Evolutionary conservation across 805 yeast genomes (phyloP), one percentile per base, ranked within the genome.

Genomic region (Saturnispora hagleri): DNA sequence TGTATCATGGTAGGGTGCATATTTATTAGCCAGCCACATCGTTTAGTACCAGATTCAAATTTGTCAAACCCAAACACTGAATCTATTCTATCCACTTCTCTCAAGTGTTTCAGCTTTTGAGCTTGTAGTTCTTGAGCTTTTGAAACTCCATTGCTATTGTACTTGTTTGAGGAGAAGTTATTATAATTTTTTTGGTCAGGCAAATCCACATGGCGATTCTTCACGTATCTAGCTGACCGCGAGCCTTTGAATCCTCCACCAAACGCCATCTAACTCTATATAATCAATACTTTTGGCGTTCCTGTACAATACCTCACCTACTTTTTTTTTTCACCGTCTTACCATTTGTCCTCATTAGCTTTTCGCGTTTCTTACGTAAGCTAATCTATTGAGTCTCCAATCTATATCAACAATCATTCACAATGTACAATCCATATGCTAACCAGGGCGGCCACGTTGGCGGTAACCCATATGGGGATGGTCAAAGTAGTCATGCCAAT

Each of bases 11-110:
- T 87, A 2, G 96, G 80, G 69, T 91, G 99, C 93, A 93, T 89
- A 62, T 93, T 95, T 42, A 85, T 78, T 51, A 93, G 71, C 99
- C 99, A 93, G 43, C 99, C 99, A 17, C 78, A 77, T 52, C 77
- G 75, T 46, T 74, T 65, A 35, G 95, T 79, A 31, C 96, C 88
- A 55, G 82, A 69, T 48, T 84, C 87, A 56, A 74, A 81, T 48
- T 93, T 73, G 43, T 84, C 87, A 64, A 93, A 93, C 12, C 98
- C 99, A 93, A 95, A 89, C 52, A 78, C 67, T 1, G 82, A 65
- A 62, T 91, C 99, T 9, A 90, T 71, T 28, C 75, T 73, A 61
- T 89, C 95, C 8, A 80, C 72, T 54, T 78, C 76, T 58, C 72
- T 74, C 10, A 78, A 80, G 27, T 82, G 73, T 26, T 81, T 84